Conservation (phyloP, 345 rosid genomes). For the Eucalyptus sideroxylon region DNA sequence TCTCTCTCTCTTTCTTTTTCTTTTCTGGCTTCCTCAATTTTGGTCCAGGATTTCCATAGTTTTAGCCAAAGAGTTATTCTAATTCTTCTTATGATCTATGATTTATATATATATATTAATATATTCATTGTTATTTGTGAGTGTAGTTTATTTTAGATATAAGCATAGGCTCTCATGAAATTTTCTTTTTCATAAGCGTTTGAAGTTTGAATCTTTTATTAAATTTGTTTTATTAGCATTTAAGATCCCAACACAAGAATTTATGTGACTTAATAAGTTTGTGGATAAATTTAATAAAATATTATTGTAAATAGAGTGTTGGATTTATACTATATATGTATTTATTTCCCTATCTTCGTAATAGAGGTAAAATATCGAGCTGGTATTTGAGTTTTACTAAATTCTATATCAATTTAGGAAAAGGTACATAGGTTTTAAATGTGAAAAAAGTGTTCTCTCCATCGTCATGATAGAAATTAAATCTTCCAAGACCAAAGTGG, state of each 20-base stretch:
- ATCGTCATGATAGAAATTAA: neutral
- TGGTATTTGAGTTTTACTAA: neutral
- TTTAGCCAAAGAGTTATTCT: neutral
- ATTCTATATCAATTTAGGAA: neutral
- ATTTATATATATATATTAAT: neutral
- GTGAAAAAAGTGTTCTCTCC: neutral
- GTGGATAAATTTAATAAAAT: neutral
- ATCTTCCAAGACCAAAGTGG: neutral
- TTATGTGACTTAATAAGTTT: neutral
- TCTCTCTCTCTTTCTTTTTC: neutral
- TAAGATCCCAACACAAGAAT: fast-evolving
- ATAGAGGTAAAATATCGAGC: neutral
- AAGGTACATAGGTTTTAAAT: too few species aligned
- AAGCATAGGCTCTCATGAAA: neutral
- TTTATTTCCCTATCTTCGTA: neutral
- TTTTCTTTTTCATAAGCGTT: neutral
- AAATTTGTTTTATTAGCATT: neutral
- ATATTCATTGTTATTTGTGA: neutral
- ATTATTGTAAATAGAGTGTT: neutral
- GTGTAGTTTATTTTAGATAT: neutral
- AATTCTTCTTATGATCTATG: neutral
- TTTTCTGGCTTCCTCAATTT: neutral
- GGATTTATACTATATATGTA: neutral
- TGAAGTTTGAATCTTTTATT: neutral
- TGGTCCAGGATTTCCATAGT: neutral